phyloP scores from a whole-genome alignment of 1,284 basidiomycete species.

The Takashimella koratensis region DNA sequence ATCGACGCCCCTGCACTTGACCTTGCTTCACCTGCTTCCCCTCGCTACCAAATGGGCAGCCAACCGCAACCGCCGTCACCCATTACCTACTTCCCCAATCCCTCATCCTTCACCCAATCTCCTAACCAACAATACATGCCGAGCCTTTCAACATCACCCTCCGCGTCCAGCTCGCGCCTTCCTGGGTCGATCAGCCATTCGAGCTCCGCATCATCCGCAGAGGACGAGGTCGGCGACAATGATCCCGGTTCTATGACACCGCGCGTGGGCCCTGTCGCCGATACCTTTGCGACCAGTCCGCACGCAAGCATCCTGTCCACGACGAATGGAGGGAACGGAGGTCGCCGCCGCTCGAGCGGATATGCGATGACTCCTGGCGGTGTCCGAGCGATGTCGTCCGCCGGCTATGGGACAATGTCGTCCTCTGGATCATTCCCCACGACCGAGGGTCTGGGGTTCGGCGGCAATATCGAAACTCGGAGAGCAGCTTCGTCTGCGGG shows the following conservation, averaged over 20 bases:
- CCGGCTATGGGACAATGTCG: neutral
- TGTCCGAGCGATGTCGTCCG: neutral
- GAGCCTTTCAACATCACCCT: neutral
- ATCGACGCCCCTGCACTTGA: too few relatives aligned
- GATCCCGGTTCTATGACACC: neutral
- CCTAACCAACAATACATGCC: slow-evolving; percentile 5
- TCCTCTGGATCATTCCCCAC: neutral
- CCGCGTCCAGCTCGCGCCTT: neutral
- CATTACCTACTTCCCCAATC: slow-evolving; percentile 45
- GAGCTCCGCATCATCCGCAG: neutral
- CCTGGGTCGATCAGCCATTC: neutral
- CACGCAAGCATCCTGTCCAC: neutral
- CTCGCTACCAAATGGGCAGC: too few relatives aligned
- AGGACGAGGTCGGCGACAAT: neutral
- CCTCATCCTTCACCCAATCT: slow-evolving; percentile 30
- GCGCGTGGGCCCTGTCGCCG: neutral
- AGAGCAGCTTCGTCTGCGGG: neutral
- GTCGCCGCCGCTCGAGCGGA: neutral
- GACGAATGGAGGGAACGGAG: neutral
- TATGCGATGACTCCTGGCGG: neutral
- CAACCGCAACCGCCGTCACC: slow-evolving; percentile 27
- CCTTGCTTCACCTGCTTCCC: too few relatives aligned
- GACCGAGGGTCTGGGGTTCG: neutral
- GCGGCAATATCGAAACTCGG: neutral
- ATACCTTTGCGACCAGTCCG: neutral